phyloP scores from a whole-genome alignment of 2,329 filamentous ascomycete genomes.

The Rosellinia necatrix region DNA sequence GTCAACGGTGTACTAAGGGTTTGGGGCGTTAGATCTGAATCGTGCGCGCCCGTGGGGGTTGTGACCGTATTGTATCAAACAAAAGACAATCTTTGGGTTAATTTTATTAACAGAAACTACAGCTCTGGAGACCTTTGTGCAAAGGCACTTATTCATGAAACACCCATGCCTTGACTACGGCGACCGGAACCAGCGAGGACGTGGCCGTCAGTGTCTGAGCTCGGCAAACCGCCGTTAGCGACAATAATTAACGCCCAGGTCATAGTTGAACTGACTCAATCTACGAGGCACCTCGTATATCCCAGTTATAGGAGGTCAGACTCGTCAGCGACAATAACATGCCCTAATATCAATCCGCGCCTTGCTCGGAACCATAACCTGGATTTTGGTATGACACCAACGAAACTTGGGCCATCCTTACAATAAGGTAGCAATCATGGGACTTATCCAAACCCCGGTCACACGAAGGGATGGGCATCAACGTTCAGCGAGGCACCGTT shows the following conservation, averaged over 20 bases:
- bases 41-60: neutral
- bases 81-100: too few species aligned
- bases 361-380: neutral
- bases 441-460: too few species aligned
- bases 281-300: neutral
- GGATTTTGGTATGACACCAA: neutral
- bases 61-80: neutral
- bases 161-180: neutral
- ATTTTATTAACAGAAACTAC: neutral
- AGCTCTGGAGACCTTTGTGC: neutral
- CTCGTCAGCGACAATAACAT: neutral
- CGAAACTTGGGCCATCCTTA: too few species aligned
- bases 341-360: neutral
- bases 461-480: neutral
- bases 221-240: neutral
- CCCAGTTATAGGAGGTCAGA: neutral
- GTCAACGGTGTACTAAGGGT: neutral
- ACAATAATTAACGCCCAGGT: neutral
- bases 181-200: too few species aligned
- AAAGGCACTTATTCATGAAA: neutral
- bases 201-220: too few species aligned
- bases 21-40: neutral
- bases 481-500: neutral
- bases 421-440: too few species aligned
- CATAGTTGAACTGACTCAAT: conserved; percentile 4